A percentile compares a stretch with the other conserved stretches of the same genome.
Conservation (phyloP, 176 grass and related monocot species). For the Sorghum bicolor region DNA sequence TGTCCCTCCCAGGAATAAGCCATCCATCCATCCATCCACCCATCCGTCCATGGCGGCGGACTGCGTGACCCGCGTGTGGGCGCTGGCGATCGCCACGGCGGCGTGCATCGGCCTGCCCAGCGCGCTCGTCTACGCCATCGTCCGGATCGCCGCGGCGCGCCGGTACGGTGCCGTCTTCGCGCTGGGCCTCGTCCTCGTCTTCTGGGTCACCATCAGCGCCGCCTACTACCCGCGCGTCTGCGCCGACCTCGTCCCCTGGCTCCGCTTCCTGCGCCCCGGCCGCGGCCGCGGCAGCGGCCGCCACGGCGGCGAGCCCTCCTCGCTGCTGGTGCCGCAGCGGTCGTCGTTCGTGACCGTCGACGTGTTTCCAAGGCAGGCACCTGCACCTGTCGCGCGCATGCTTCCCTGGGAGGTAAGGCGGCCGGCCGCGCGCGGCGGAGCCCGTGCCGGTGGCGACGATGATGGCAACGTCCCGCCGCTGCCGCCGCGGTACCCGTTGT, state of each 20-base stretch:
- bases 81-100: not conserved
- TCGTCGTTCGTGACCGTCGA: not conserved
- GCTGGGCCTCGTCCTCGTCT: not conserved
- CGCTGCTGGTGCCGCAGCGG: not conserved
- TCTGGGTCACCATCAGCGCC: slow-evolving; percentile 5
- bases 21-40: not conserved
- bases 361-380: no score
- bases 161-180: not conserved
- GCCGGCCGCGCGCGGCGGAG: no score
- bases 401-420: no score
- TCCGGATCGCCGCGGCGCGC: not conserved
- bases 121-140: slow-evolving; percentile 8
- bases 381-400: no score
- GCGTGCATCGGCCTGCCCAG: not conserved
- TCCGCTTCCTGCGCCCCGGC: not conserved
- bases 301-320: no score
- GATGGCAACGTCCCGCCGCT: no score
- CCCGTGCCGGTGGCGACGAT: no score
- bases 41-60: not conserved
- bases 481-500: no score
- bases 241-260: not conserved
- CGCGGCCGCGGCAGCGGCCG: no score
- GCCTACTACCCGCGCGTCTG: not conserved
- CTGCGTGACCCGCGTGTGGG: not conserved
- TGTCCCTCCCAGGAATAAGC: no score